Evolutionary conservation across 345 rosid species (phyloP).

Genomic region (Pseudoturritis turrita): DNA sequence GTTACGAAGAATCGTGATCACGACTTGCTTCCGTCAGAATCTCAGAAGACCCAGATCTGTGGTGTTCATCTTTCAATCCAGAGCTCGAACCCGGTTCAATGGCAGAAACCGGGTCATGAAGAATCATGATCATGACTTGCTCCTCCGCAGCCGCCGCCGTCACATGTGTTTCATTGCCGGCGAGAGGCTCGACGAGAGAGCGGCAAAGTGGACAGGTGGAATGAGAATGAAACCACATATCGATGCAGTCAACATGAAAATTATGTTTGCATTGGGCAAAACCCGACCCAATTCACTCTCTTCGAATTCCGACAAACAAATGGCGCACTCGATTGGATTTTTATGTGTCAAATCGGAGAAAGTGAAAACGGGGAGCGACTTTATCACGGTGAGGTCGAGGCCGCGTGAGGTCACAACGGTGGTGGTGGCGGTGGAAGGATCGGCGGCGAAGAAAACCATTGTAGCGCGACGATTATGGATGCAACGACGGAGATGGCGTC

Average conservation of each 20-base stretch:
- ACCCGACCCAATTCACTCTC: slow-evolving; percentile 72
- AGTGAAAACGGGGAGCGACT: slow-evolving; percentile 61
- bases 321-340: slow-evolving; percentile 63
- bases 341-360: slow-evolving; percentile 42
- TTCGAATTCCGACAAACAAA: slow-evolving; percentile 82
- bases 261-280: slow-evolving; percentile 80
- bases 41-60: too few relatives aligned
- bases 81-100: slow-evolving; percentile 33
- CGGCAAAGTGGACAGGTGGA: slow-evolving; percentile 94
- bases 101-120: slow-evolving; percentile 6
- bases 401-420: slow-evolving; percentile 38
- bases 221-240: slow-evolving; percentile 97
- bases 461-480: slow-evolving; percentile 42
- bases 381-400: slow-evolving; percentile 52
- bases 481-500: slow-evolving; percentile 44
- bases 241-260: slow-evolving; percentile 81
- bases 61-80: too few relatives aligned
- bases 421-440: slow-evolving; percentile 12
- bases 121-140: slow-evolving; percentile 19
- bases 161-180: not conserved
- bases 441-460: slow-evolving; percentile 51
- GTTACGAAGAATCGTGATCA: too few relatives aligned
- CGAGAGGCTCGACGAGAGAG: slow-evolving; percentile 49
- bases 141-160: not conserved
- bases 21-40: too few relatives aligned